Evolutionary conservation across 495 filamentous ascomycete genomes (phyloP).

Genomic region (Aspergillus sclerotioniger): DNA sequence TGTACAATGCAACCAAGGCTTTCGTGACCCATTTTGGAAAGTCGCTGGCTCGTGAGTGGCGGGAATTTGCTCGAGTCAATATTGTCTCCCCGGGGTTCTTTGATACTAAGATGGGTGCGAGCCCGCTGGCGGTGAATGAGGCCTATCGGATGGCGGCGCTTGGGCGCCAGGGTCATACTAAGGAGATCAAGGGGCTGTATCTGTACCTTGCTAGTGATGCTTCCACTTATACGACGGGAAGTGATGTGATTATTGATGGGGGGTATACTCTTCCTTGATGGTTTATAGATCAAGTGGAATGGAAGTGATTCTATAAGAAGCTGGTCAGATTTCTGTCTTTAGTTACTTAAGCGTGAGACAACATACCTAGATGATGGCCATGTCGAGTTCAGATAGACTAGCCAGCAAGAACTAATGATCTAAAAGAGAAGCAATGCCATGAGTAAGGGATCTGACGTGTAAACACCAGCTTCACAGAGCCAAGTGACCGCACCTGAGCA

Average conservation of each 20-base stretch:
- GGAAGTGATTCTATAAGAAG: no score
- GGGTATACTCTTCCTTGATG: slow-evolving; percentile 48
- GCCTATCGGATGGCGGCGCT: slow-evolving; percentile 59
- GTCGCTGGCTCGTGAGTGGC: slow-evolving; percentile 70
- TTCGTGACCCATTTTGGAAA: slow-evolving; percentile 64
- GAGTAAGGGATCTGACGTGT: no score
- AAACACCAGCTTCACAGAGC: no score
- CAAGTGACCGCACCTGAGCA: no score
- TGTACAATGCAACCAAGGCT: slow-evolving; percentile 69
- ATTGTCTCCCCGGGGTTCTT: slow-evolving; percentile 72
- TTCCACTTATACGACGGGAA: slow-evolving; percentile 68
- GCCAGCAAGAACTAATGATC: no score
- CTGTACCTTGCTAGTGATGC: slow-evolving; percentile 62
- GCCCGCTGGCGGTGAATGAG: slow-evolving; percentile 51
- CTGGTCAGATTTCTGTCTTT: no score
- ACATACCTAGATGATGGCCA: no score
- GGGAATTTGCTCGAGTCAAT: slow-evolving; percentile 58
- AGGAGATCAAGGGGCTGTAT: slow-evolving; percentile 66
- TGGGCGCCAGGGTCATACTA: slow-evolving; percentile 56
- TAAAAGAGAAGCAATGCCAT: no score
- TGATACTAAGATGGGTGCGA: slow-evolving; percentile 58
- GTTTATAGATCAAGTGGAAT: background rate
- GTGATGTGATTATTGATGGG: slow-evolving; percentile 59
- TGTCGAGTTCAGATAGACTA: no score
- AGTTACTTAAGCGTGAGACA: no score